Base-by-base conservation (phyloP, 1,284 basidiomycete genomes). In the Baeospora myosura region DNA sequence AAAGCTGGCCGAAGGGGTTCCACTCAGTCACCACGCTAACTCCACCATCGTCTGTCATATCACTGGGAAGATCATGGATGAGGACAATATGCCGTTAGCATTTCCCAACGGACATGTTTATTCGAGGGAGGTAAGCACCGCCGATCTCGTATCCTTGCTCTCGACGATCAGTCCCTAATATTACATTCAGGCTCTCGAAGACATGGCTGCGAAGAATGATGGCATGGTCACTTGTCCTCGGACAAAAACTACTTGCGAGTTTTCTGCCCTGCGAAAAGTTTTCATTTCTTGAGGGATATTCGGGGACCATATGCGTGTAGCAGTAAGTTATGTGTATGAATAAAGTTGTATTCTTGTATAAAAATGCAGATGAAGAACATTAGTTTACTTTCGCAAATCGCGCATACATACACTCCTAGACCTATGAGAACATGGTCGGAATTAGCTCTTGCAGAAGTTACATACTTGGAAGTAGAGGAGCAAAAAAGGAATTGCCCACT, bases 51-150 rank as follows among this genome's bases (percentile, higher is more conserved):
- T 98, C 8, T 98, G 96, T 59, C 67, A 79, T 32, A 75, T 96
- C 50, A 89, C 75, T 43, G 94, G 95, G 18, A 84, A 82, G 58
- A 90, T 98, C 46, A 96, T 98, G 84, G 86, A 97, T 54, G 92
- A 82, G 49, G 81, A 93, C 58, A 95, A 94, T 55, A 86, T 82
- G 66, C 89, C 89, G 1, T 75, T 93, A 78, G 85, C 79, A n/a
- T 88, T 98, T 55, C 88, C 91, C 0, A 86, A 89, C 49, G 95
- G 94, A 3, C 75, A 87, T 50, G 93, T 98, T 14, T 98, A 98
- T 60, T 95, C 92, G 14, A 74, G 77, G 57, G 86, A 90, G 73
- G 93, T 89, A 55, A 49, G 76, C 66, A 30, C 23, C 21, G 6
- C 42, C 38, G 36, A 7, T 29, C 35, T 21, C 12, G 25, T 33